Percentiles rank a stretch among this genome's conserved stretches.
phyloP scores from a whole-genome alignment of 768 basidiomycete species.

The Suillus sp. region DNA sequence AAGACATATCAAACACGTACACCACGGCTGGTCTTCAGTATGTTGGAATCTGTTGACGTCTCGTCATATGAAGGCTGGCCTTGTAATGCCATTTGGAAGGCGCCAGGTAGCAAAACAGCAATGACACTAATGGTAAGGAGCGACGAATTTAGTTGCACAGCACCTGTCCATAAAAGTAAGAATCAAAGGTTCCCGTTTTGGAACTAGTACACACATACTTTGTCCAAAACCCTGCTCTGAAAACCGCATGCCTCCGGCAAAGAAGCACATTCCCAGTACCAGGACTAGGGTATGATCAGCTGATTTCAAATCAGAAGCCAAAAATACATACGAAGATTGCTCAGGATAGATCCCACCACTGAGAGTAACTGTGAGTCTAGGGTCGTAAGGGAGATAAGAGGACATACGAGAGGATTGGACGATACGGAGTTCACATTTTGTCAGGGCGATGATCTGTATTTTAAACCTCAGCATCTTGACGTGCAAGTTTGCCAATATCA shows the following conservation, averaged over 20 bases:
- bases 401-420: constrained; percentile 78
- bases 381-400: not conserved
- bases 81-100: constrained; percentile 66
- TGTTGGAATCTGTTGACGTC: constrained; percentile 41
- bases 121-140: constrained; percentile 76
- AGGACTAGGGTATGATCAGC: constrained; percentile 51
- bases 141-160: constrained; percentile 74
- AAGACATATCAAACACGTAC: constrained; percentile 42
- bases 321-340: constrained; percentile 59
- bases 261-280: constrained; percentile 84
- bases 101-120: constrained; percentile 76
- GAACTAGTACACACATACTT: constrained; percentile 44
- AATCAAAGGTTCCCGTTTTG: not conserved
- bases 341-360: constrained; percentile 85
- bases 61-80: constrained; percentile 20
- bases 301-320: not conserved
- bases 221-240: constrained; percentile 78
- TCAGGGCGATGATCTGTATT: constrained; percentile 70
- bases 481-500: not conserved
- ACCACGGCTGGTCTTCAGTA: constrained; percentile 76
- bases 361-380: constrained; percentile 9
- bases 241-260: constrained; percentile 76
- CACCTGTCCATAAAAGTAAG: constrained; percentile 44
- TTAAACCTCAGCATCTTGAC: constrained; percentile 1
- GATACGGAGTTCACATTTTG: constrained; percentile 78